Evolutionary conservation across 345 rosid species (phyloP), one percentile per base, ranked within the genome.

Genomic region (Mercurialis annua): DNA sequence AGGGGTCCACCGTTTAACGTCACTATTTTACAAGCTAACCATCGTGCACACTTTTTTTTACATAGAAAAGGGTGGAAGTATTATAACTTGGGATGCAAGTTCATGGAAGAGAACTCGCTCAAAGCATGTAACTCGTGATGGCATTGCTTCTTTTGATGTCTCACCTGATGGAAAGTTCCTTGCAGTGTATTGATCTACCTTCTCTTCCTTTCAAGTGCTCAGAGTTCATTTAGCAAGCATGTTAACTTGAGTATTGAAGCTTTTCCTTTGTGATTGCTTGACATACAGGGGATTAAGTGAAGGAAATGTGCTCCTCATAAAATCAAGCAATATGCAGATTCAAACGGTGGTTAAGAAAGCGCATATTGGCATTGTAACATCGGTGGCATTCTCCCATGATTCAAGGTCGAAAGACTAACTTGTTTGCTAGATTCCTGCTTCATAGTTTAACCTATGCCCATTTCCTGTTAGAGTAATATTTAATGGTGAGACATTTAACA

Each of bases 351-450:
- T 88, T 31, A 83, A 62, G 75, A 86, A 85, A 76, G 97, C 98
- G 63, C 99, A 92, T 80, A 82, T 90, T 31, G 97, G 89, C 71
- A 78, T 92, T 57, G 97, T 88, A 59, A 92, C 98, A 4, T 89
- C 94, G 53, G 64, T 92, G 72, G 69, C 84, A 44, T 92, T 95
- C 83, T 88, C 98, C 34, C 85, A 74, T 20, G 92, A 92, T 81
- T 92, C 98, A 81, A 95, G 98, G 97, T 95, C 48, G 2, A 63
- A 30, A 36, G 24, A 52, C 43, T 5, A 8, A 34, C 15, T n/a
- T 30, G 17, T 62, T 33, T 10, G 34, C 59, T 38, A 36, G 53
- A 31, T 38, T 15, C 11, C 55, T 12, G 14, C 42, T 52, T 18
- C 17, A 42, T 51, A 55, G 42, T 50, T 54, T 17, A 12, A 30